A percentile compares a stretch with the other conserved stretches of the same genome.
These are phyloP conservation scores for Geum urbanum DNA, from an alignment of 306 rosid genomes.

Conservation along the genomic window DNA sequence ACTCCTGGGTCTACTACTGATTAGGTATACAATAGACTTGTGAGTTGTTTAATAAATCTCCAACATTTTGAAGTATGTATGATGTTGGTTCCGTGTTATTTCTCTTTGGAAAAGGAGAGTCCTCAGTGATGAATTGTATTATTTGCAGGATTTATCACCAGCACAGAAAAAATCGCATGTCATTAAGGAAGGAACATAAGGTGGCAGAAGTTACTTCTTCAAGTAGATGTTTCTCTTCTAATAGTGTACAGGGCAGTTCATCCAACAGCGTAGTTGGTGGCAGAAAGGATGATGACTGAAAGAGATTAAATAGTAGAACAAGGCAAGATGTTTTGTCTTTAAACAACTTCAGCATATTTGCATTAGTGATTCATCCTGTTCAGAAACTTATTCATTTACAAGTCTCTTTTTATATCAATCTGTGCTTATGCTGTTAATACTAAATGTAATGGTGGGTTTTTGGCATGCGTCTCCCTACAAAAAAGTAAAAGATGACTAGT, in stretches of 20 bases:
- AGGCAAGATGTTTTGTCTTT: slow-evolving; percentile 3
- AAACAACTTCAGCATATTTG: not conserved
- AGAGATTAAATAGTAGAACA: slow-evolving; percentile 15
- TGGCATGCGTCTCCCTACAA: slow-evolving; percentile 13
- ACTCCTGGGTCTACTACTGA: slow-evolving; percentile 72
- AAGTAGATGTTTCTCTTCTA: slow-evolving; percentile 63
- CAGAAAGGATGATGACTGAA: slow-evolving; percentile 43
- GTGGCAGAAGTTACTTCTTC: slow-evolving; percentile 52
- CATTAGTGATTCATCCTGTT: not conserved
- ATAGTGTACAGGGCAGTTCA: slow-evolving; percentile 68
- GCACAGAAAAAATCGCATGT: slow-evolving; percentile 38
- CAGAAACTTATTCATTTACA: not conserved
- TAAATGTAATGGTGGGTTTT: slow-evolving; percentile 9
- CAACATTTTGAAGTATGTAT: not conserved
- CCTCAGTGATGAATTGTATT: slow-evolving; percentile 17
- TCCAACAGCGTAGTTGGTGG: slow-evolving; percentile 51
- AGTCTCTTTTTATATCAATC: not conserved
- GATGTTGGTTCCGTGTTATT: not conserved
- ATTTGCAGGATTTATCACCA: slow-evolving; percentile 54
- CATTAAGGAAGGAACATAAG: slow-evolving; percentile 39
- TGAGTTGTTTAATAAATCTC: slow-evolving; percentile 2
- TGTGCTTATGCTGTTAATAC: slow-evolving; percentile 21
- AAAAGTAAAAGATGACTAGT: slow-evolving; percentile 16
- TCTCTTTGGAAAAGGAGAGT: not conserved
- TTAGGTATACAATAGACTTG: slow-evolving; percentile 45